A percentile compares a stretch with the other conserved stretches of the same genome.
phyloP scores from a whole-genome alignment of 2,329 filamentous ascomycete species.

The Annulohypoxylon truncatum region DNA sequence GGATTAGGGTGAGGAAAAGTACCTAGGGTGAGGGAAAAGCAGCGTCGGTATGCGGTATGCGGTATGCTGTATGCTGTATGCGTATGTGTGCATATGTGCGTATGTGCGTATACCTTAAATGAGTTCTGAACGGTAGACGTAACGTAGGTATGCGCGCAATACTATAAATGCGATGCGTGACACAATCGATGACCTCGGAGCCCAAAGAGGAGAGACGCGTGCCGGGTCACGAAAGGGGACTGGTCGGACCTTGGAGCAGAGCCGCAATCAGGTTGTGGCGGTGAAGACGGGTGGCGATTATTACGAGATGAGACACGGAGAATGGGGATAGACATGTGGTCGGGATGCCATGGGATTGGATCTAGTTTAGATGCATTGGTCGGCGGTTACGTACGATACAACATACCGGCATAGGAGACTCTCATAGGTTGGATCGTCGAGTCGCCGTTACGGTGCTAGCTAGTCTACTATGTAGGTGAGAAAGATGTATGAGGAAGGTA shows the following conservation, averaged over 20 bases:
- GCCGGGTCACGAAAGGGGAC: not conserved
- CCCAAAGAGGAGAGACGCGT: not conserved
- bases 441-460: not conserved
- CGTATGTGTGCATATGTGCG: not conserved
- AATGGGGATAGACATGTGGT: not conserved
- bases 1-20: not conserved
- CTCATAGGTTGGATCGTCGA: not conserved
- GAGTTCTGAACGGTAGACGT: not conserved
- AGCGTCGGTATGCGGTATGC: constrained; percentile 1
- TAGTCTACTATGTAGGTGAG: not conserved
- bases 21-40: not conserved
- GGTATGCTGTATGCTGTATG: too few species aligned
- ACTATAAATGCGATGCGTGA: constrained; percentile 4
- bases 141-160: not conserved
- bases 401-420: not conserved
- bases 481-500: not conserved
- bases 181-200: not conserved
- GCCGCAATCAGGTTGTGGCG: constrained; percentile 18
- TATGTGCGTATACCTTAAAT: not conserved
- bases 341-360: not conserved
- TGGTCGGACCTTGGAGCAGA: constrained; percentile 9
- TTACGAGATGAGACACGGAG: not conserved
- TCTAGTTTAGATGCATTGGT: not conserved
- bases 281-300: constrained; percentile 21
- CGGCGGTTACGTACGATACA: not conserved